These are phyloP conservation scores for Paxillus involutus DNA, from an alignment of 768 basidiomycete species.

Conservation along the genomic window DNA sequence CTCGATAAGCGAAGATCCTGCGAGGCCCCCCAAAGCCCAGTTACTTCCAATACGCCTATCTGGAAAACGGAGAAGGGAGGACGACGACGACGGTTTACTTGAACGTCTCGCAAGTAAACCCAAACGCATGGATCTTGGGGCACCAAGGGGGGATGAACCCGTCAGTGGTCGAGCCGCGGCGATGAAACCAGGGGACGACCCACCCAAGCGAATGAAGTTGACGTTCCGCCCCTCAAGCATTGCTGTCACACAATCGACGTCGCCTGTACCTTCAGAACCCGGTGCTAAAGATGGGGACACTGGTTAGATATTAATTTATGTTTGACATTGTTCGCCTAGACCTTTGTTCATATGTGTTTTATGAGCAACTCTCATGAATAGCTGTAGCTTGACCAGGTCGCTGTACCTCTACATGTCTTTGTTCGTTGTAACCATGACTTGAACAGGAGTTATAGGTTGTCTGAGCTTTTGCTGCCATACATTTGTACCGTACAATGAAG, in stretches of 20 bases:
- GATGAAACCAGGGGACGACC: constrained; percentile 38
- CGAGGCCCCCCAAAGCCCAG: constrained; percentile 31
- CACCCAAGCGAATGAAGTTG: constrained; percentile 73
- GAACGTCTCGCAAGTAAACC: constrained; percentile 58
- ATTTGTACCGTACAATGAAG: too few species aligned
- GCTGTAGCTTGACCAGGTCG: background rate
- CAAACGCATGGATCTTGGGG: constrained; percentile 53
- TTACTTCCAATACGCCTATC: constrained; percentile 51
- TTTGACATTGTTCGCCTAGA: background rate
- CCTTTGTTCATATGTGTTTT: background rate
- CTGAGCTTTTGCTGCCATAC: too few species aligned
- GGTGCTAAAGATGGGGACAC: constrained; percentile 75
- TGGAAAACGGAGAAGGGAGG: constrained; percentile 71
- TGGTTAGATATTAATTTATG: constrained; percentile 41
- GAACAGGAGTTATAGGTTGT: too few species aligned
- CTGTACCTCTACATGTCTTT: constrained; percentile 8
- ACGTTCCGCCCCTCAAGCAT: constrained; percentile 49
- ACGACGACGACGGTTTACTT: constrained; percentile 69
- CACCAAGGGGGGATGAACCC: constrained; percentile 40
- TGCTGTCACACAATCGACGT: constrained; percentile 33
- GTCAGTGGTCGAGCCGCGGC: constrained; percentile 18
- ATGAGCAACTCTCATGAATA: background rate
- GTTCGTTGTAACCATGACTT: background rate
- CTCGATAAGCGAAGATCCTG: constrained; percentile 29
- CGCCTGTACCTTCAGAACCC: constrained; percentile 55